Conservation (phyloP, 352 stramenopile genomes). For the Pythium apleroticum region DNA sequence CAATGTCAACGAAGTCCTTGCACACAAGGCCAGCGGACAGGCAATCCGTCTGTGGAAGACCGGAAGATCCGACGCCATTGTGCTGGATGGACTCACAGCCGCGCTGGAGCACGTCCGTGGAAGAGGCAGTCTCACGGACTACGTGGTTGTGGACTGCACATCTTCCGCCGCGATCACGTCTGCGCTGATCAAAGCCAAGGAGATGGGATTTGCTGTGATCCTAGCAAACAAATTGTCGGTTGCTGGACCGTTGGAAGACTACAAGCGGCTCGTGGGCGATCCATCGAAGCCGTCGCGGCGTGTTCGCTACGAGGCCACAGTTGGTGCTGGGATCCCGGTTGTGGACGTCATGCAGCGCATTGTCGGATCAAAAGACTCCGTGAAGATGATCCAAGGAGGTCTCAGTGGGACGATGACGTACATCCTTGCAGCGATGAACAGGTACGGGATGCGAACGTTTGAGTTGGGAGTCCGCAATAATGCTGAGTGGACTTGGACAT, state of each 20-base stretch:
- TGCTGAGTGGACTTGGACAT: slow-evolving; percentile 1
- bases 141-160: slow-evolving; percentile 36
- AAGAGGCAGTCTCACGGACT: slow-evolving; percentile 11
- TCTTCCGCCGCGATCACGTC: slow-evolving; percentile 22
- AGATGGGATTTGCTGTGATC: slow-evolving; percentile 34
- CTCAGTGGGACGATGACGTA: slow-evolving; percentile 69
- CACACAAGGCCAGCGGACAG: slow-evolving; percentile 14
- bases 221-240: slow-evolving; percentile 63
- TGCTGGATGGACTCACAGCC: slow-evolving; percentile 10
- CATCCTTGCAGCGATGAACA: slow-evolving; percentile 42
- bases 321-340: slow-evolving; percentile 64
- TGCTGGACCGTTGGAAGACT: slow-evolving; percentile 31
- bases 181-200: slow-evolving; percentile 20
- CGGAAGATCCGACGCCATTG: background rate
- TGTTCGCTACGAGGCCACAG: slow-evolving; percentile 56
- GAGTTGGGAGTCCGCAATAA: background rate
- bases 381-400: slow-evolving; percentile 49
- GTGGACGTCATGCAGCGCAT: slow-evolving; percentile 50
- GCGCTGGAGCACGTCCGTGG: slow-evolving; percentile 18
- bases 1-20: slow-evolving; percentile 13
- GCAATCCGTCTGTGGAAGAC: background rate
- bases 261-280: slow-evolving; percentile 32
- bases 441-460: slow-evolving; percentile 6
- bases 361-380: slow-evolving; percentile 44
- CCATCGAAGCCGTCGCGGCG: slow-evolving; percentile 11